These are phyloP conservation scores for Podospora bellae-mahoneyi DNA, from an alignment of 495 filamentous ascomycete genomes.

Conservation along the genomic window DNA sequence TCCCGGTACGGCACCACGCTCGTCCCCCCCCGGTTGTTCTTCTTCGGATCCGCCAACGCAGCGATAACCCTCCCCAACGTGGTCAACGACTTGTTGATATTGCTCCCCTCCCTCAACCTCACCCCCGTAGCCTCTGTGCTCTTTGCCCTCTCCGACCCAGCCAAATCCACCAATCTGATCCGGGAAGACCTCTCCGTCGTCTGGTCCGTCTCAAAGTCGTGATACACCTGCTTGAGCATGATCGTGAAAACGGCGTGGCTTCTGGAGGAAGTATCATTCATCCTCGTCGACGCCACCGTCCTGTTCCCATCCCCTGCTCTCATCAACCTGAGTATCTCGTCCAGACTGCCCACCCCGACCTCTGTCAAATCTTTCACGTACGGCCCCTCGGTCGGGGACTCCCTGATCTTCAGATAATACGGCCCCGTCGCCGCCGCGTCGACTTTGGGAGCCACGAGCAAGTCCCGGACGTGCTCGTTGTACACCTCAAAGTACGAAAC, in stretches of 20 bases:
- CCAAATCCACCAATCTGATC: slow-evolving; percentile 93
- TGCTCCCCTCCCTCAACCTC: slow-evolving; percentile 87
- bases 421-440: slow-evolving; percentile 59
- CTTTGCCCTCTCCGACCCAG: slow-evolving; percentile 92
- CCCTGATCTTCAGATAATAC: slow-evolving; percentile 94
- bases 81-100: slow-evolving; percentile 98
- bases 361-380: slow-evolving; percentile 97
- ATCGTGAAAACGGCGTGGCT: slow-evolving; percentile 98
- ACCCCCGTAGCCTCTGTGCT: slow-evolving; percentile 90
- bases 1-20: slow-evolving; percentile 87
- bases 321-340: slow-evolving; percentile 87
- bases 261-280: slow-evolving; percentile 96
- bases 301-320: slow-evolving; percentile 81
- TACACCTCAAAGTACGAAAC: slow-evolving; percentile 99
- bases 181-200: slow-evolving; percentile 91
- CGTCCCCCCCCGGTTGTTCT: slow-evolving; percentile 35
- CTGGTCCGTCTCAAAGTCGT: slow-evolving; percentile 89
- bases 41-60: slow-evolving; percentile 83
- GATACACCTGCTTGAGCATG: slow-evolving; percentile 89
- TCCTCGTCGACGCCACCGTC: slow-evolving; percentile 94
- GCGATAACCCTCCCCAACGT: slow-evolving; percentile 95
- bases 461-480: slow-evolving; percentile 97
- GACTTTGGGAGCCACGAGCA: slow-evolving; percentile 69
- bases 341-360: slow-evolving; percentile 74
- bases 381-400: slow-evolving; percentile 92